These are phyloP conservation scores for Coniferiporia sulphurascens DNA, from an alignment of 1,284 basidiomycete genomes.

Conservation along the genomic window DNA sequence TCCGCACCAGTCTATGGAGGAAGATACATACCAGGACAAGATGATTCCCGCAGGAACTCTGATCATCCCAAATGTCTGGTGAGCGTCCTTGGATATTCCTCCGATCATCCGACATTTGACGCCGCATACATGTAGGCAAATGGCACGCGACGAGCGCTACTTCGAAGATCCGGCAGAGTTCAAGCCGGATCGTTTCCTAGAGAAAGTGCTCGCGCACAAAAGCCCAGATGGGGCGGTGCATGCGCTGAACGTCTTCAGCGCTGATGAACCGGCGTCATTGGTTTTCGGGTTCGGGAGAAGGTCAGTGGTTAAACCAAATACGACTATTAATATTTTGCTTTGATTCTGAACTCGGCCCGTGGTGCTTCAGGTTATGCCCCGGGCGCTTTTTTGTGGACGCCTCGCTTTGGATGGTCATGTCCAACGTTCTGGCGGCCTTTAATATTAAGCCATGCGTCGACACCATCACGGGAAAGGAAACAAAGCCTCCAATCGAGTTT, in stretches of 20 bases:
- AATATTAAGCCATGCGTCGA: constrained; percentile 17
- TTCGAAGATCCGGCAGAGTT: constrained; percentile 20
- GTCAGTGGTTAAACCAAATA: not conserved
- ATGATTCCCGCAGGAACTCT: constrained; percentile 8
- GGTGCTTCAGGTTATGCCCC: constrained; percentile 20
- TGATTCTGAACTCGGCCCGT: not conserved
- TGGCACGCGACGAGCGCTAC: constrained; percentile 20
- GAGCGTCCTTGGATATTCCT: not conserved
- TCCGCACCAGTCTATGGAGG: constrained; percentile 5
- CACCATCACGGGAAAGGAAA: not conserved
- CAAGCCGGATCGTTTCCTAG: constrained; percentile 18
- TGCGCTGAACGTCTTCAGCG: not conserved
- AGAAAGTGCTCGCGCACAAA: not conserved
- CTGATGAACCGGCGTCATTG: constrained; percentile 10
- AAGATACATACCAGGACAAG: constrained; percentile 8
- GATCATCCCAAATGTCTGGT: constrained; percentile 16
- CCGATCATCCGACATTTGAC: not conserved
- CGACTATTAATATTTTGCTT: too few species aligned
- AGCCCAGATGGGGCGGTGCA: not conserved
- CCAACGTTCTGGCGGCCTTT: constrained; percentile 22
- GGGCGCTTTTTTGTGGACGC: constrained; percentile 21
- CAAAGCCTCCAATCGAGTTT: constrained; percentile 6
- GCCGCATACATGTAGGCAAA: constrained; percentile 16
- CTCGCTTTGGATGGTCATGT: constrained; percentile 21
- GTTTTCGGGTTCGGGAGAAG: constrained; percentile 16